Evolutionary conservation across 148 eudicot genomes (phyloP).

Genomic region (Diospyros kaki): DNA sequence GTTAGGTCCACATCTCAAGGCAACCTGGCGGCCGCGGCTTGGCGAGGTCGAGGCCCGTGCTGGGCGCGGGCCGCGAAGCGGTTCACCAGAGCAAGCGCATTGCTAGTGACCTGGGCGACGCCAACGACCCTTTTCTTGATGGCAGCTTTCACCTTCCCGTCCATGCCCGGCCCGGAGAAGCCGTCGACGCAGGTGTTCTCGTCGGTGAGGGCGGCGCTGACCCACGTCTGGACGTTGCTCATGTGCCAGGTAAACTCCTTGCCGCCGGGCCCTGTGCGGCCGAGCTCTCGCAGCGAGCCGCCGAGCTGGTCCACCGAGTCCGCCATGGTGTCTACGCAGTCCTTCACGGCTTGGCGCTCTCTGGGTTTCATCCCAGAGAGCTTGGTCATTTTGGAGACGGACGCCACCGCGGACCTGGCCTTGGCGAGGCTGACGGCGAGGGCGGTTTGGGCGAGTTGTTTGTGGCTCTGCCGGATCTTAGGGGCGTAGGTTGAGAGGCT

Average conservation of each 20-base stretch:
- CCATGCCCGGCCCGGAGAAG: slow-evolving; percentile 17
- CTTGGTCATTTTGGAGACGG: slow-evolving; percentile 23
- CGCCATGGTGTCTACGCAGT: slow-evolving; percentile 47
- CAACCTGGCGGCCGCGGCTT: background rate
- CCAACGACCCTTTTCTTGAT: slow-evolving; percentile 24
- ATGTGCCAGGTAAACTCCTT: slow-evolving; percentile 55
- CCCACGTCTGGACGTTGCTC: slow-evolving; percentile 69
- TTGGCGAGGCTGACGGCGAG: slow-evolving; percentile 47
- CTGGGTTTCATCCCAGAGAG: slow-evolving; percentile 31
- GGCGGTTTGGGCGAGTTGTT: slow-evolving; percentile 47
- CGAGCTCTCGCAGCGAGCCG: slow-evolving; percentile 47
- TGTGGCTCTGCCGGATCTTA: slow-evolving; percentile 36
- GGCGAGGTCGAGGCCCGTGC: background rate
- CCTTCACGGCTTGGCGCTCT: slow-evolving; percentile 47
- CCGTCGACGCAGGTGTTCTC: slow-evolving; percentile 53
- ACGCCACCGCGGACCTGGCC: slow-evolving; percentile 33
- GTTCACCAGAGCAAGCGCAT: slow-evolving; percentile 62
- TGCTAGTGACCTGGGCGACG: slow-evolving; percentile 54
- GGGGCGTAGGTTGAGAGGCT: slow-evolving; percentile 40
- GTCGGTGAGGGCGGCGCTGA: slow-evolving; percentile 56
- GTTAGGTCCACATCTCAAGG: too few species aligned
- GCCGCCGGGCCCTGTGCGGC: slow-evolving; percentile 18
- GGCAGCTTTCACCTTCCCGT: slow-evolving; percentile 30
- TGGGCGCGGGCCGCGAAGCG: slow-evolving; percentile 26
- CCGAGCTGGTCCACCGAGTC: slow-evolving; percentile 49